Evolutionary conservation across 1,139 yeast species (phyloP), one percentile per base, ranked within the genome.

Genomic region (Arxiozyma bovina): DNA sequence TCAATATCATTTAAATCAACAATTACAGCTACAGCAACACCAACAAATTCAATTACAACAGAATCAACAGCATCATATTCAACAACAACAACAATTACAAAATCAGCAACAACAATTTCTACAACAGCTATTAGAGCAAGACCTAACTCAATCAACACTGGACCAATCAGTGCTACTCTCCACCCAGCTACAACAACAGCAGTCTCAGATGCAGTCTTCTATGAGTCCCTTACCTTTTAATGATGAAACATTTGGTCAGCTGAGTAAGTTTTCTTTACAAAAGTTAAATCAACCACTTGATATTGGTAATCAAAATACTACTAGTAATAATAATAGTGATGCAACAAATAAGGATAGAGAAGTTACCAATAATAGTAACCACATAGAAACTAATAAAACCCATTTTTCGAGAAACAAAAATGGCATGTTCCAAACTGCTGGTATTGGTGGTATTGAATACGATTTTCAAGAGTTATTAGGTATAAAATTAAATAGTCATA

Each of bases 401-500:
- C 12, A 25, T 45, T 25, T 42, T 12, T 17, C 25, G 3, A 42
- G 46, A 49, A 42, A 15, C 23, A 45, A 49, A 49, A 49, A 46
- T 49, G 43, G 43, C 60, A 61, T 65, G 61, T 23, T 61, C 47
- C 70, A 70, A 23, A 66, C 70, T 4, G 71, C 70, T 9, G 71
- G 70, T 34, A 67, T 68, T 43, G 71, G 71, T 48, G 71, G 71
- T 55, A 65, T 68, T 12, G 64, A 68, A 3, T 66, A 68, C 53
- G 72, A 69, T 54, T 63, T 67, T 48, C 70, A 68, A 54, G 72
- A 69, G 45, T 50, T 68, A 25, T 54, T 68, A 43, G 67, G 69
- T 20, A 52, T 66, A 22, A 67, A 67, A 49, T 55, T 63, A 43
- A 58, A 55, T 25, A 57, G 53, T 18, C 38, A 50, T 42, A 48